Percentiles rank a stretch among this genome's conserved stretches.
These are phyloP conservation scores for Casuarina cunninghamiana DNA, from an alignment of 306 rosid species.

Conservation along the genomic window DNA sequence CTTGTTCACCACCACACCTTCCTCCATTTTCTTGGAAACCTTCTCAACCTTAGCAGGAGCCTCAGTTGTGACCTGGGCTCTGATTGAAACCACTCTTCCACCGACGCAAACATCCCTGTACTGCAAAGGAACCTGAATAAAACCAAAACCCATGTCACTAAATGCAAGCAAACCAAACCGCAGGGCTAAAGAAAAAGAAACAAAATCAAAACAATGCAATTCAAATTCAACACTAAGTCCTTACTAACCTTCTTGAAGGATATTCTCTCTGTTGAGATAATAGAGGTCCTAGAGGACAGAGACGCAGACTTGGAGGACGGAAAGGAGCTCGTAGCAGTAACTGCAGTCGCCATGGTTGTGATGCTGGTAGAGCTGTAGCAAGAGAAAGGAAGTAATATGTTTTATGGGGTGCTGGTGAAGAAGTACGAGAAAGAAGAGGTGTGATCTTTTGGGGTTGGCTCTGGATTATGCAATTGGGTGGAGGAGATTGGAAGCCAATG, in stretches of 20 bases:
- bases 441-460: constrained; percentile 22
- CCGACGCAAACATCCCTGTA: constrained; percentile 47
- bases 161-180: neutral
- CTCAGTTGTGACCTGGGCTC: constrained; percentile 90
- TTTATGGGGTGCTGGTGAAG: constrained; percentile 28
- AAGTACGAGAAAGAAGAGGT: constrained; percentile 6
- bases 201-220: neutral
- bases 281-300: constrained; percentile 50
- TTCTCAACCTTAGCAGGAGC: constrained; percentile 82
- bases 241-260: constrained; percentile 58
- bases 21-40: constrained; percentile 81
- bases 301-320: constrained; percentile 79
- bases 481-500: constrained; percentile 68
- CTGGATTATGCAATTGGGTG: constrained; percentile 72
- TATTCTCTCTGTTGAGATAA: constrained; percentile 57
- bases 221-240: neutral
- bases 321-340: constrained; percentile 80
- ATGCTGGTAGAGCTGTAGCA: constrained; percentile 6
- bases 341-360: constrained; percentile 78
- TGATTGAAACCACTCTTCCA: constrained; percentile 53
- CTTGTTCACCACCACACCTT: constrained; percentile 81
- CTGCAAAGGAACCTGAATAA: constrained; percentile 55
- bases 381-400: constrained; percentile 12
- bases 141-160: constrained; percentile 16
- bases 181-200: neutral